phyloP scores from a whole-genome alignment of 352 stramenopile species.

The Globisporangium heterothallicum region DNA sequence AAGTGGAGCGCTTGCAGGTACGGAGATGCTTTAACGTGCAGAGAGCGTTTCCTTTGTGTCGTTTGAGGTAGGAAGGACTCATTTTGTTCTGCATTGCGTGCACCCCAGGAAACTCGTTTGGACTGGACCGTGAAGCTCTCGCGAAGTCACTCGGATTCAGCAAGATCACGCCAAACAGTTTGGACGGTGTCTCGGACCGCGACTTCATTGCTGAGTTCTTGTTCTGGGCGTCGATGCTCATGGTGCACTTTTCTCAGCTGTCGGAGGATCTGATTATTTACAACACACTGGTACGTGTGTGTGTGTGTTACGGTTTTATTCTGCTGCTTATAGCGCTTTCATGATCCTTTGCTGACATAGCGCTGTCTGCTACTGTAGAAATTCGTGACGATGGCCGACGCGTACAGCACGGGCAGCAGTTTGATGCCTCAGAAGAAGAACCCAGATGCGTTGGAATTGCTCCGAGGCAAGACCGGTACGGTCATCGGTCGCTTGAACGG shows the following conservation, averaged over 20 bases:
- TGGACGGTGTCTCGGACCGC: slow-evolving; percentile 97
- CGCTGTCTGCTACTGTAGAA: slow-evolving; percentile 25
- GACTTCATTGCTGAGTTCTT: slow-evolving; percentile 99
- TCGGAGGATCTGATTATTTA: slow-evolving; percentile 99
- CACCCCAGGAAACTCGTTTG: slow-evolving; percentile 91
- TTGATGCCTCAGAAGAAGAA: slow-evolving; percentile 99
- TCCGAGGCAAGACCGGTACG: slow-evolving; percentile 96
- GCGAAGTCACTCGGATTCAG: slow-evolving; percentile 92
- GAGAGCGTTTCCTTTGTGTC: no score
- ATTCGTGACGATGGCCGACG: slow-evolving; percentile 95
- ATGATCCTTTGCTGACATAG: neutral
- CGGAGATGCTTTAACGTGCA: no score
- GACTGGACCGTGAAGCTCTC: slow-evolving; percentile 93
- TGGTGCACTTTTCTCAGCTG: slow-evolving; percentile 96
- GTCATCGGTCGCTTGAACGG: slow-evolving; percentile 93
- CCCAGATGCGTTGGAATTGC: slow-evolving; percentile 96
- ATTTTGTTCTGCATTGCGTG: neutral
- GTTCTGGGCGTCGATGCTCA: slow-evolving; percentile 95
- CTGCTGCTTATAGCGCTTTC: no score
- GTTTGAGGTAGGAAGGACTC: slow-evolving; percentile 1
- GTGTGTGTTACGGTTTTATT: neutral
- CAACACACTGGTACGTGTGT: slow-evolving; percentile 72
- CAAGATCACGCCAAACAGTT: slow-evolving; percentile 93
- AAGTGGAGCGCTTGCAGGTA: slow-evolving; percentile 91
- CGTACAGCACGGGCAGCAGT: slow-evolving; percentile 97